These are phyloP conservation scores for Helicostylum pulchrum DNA, from an alignment of 192 early-diverging fungal species.

Conservation along the genomic window DNA sequence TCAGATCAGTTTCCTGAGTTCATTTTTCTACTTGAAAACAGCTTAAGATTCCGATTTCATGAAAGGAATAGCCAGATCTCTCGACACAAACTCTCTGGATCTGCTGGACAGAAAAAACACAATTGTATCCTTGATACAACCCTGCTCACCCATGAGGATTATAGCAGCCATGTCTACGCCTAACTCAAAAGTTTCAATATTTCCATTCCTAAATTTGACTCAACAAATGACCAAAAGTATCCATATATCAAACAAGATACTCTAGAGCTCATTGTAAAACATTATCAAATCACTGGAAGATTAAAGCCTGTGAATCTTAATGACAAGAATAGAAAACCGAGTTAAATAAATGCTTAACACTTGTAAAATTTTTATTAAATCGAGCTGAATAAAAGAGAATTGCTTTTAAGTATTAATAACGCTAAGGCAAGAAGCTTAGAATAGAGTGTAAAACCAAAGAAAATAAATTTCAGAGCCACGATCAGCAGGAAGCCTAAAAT, in stretches of 20 bases:
- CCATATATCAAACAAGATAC: conserved; percentile 11
- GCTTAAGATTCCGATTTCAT: conserved; percentile 14
- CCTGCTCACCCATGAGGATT: conserved; percentile 17
- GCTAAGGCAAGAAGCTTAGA: conserved; percentile 7
- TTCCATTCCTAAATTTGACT: conserved; percentile 10
- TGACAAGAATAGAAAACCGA: conserved; percentile 7
- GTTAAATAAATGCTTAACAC: conserved; percentile 7
- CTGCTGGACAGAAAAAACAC: conserved; percentile 14
- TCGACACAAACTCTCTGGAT: too few relatives aligned
- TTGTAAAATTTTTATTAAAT: conserved; percentile 10
- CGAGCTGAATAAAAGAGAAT: conserved; percentile 8
- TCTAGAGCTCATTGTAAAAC: background rate
- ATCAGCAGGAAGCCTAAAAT: conserved; percentile 10
- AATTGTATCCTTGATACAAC: conserved; percentile 11
- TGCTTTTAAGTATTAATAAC: conserved; percentile 8
- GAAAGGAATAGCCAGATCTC: conserved; percentile 10
- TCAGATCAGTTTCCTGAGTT: conserved; percentile 5
- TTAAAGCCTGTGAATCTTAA: conserved; percentile 12
- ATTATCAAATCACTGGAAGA: conserved; percentile 12
- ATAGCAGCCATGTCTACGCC: conserved; percentile 13
- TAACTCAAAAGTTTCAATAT: conserved; percentile 11
- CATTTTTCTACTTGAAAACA: conserved; percentile 14
- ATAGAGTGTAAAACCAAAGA: conserved; percentile 7
- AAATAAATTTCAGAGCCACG: conserved; percentile 8
- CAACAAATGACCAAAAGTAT: conserved; percentile 9